Evolutionary conservation across 345 rosid species (phyloP).

Genomic region (Gynandropsis gynandra): DNA sequence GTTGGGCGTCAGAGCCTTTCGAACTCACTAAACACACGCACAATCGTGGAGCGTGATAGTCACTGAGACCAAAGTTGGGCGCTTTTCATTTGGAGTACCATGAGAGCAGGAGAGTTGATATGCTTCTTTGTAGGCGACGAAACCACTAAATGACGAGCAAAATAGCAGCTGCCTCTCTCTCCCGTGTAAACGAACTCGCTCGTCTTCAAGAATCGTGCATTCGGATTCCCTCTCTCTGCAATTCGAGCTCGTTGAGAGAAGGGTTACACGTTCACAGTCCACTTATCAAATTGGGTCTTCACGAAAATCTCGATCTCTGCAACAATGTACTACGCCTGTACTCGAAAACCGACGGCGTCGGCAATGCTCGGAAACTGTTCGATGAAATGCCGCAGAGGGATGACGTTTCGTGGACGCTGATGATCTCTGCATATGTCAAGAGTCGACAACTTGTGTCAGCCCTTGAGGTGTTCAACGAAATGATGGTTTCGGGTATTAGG

Average conservation of each 20-base stretch:
- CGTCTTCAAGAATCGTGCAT: constrained; percentile 38
- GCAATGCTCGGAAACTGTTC: constrained; percentile 46
- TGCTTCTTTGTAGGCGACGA: too few relatives aligned
- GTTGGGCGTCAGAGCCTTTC: too few relatives aligned
- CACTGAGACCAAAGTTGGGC: too few relatives aligned
- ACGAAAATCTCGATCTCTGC: constrained; percentile 39
- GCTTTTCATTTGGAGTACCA: too few relatives aligned
- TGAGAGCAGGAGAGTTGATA: too few relatives aligned
- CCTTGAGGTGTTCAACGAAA: constrained; percentile 33
- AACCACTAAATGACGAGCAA: constrained; percentile 10
- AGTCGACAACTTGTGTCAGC: constrained; percentile 36
- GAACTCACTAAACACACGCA: too few relatives aligned
- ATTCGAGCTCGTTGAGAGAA: constrained; percentile 32
- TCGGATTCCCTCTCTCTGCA: constrained; percentile 40
- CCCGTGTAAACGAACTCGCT: constrained; percentile 21
- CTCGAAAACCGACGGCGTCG: constrained; percentile 30
- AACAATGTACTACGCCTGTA: constrained; percentile 54
- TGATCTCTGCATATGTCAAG: constrained; percentile 43
- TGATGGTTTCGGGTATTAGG: constrained; percentile 33
- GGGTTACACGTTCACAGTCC: constrained; percentile 55
- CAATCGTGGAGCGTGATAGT: too few relatives aligned
- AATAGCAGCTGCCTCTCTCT: constrained; percentile 22
- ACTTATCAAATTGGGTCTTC: constrained; percentile 42
- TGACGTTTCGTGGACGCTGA: constrained; percentile 61
- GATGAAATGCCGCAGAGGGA: constrained; percentile 63